phyloP scores from a whole-genome alignment of 371 early-diverging fungal species.

The Mucor mucedo region DNA sequence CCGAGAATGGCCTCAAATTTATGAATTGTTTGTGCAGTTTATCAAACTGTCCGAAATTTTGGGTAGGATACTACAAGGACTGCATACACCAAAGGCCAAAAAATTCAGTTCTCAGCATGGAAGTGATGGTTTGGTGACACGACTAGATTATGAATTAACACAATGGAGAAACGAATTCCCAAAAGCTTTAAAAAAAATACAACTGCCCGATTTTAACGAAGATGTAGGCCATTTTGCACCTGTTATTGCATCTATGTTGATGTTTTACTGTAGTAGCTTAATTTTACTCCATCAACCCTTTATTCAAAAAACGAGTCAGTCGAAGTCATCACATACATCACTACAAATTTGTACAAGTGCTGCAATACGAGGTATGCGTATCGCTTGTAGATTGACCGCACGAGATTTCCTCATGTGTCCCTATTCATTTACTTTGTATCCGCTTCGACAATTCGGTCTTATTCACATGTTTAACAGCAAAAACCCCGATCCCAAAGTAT shows the following conservation, averaged over 20 bases:
- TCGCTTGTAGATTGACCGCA: slow-evolving; percentile 32
- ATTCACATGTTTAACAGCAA: slow-evolving; percentile 49
- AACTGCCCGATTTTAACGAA: slow-evolving; percentile 37
- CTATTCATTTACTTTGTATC: slow-evolving; percentile 43
- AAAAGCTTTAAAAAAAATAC: slow-evolving; percentile 30
- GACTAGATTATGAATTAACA: slow-evolving; percentile 44
- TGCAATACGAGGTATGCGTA: slow-evolving; percentile 40
- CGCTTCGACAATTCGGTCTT: slow-evolving; percentile 42
- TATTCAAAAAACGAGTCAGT: slow-evolving; percentile 21
- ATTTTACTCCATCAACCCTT: slow-evolving; percentile 50
- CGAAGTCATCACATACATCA: slow-evolving; percentile 34
- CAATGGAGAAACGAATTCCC: slow-evolving; percentile 48
- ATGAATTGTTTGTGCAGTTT: slow-evolving; percentile 43
- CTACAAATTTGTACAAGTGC: slow-evolving; percentile 47
- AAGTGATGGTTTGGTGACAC: slow-evolving; percentile 40
- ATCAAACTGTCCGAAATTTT: slow-evolving; percentile 46
- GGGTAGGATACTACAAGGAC: slow-evolving; percentile 41
- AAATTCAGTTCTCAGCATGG: slow-evolving; percentile 39
- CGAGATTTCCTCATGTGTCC: slow-evolving; percentile 45
- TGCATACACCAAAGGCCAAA: slow-evolving; percentile 47
- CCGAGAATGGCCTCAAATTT: slow-evolving; percentile 29
- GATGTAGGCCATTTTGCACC: slow-evolving; percentile 38
- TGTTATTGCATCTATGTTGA: slow-evolving; percentile 33
- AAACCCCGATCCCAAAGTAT: slow-evolving; percentile 34
- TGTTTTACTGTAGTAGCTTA: slow-evolving; percentile 42